These are phyloP conservation scores for Cryphonectria naterciae DNA, from an alignment of 2,329 filamentous ascomycete species.

Conservation along the genomic window DNA sequence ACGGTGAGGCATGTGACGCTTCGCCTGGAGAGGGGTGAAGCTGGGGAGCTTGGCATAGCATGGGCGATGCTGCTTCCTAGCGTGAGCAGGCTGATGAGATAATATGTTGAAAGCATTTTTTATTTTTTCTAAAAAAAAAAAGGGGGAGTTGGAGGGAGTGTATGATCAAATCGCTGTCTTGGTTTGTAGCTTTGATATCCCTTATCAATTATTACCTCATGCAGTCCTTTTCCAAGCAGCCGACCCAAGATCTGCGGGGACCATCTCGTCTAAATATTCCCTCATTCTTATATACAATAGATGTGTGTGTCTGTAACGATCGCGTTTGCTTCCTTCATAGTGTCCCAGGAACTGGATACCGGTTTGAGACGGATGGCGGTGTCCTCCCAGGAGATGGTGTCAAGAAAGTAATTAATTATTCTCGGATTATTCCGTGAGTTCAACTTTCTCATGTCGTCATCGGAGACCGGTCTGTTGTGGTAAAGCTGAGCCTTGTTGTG, in stretches of 20 bases:
- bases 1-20: slow-evolving; percentile 45
- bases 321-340: background rate
- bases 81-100: slow-evolving; percentile 5
- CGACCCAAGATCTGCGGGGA: background rate
- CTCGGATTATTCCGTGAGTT: background rate
- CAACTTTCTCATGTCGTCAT: background rate
- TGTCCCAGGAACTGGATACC: background rate
- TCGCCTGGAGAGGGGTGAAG: slow-evolving; percentile 31
- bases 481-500: background rate
- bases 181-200: background rate
- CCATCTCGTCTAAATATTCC: background rate
- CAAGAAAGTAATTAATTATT: background rate
- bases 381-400: background rate
- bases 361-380: background rate
- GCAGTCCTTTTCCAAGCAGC: background rate
- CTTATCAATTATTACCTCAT: background rate
- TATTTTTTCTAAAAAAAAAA: too few species aligned
- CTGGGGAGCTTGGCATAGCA: slow-evolving; percentile 14
- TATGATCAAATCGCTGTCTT: background rate
- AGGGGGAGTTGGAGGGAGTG: background rate
- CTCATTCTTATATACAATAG: background rate
- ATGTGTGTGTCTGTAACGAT: background rate
- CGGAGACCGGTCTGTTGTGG: slow-evolving; percentile 5
- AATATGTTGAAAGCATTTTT: slow-evolving; percentile 1
- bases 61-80: background rate